Evolutionary conservation across 108 stramenopile genomes (phyloP).

Genomic region (Aurantiochytrium sp.): DNA sequence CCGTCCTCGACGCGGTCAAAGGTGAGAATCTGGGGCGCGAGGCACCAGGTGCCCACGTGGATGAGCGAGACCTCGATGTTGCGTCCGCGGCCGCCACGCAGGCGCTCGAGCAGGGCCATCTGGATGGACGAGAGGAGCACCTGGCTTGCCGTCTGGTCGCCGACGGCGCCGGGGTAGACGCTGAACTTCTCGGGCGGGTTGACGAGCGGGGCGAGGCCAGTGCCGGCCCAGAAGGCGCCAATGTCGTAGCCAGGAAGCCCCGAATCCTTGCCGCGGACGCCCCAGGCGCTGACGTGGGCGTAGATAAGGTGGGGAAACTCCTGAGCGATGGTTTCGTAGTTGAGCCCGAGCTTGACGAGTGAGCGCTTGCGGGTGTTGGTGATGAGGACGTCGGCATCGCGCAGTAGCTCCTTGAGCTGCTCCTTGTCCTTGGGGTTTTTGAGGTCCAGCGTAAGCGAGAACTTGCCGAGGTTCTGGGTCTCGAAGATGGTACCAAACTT

Average conservation of each 20-base stretch:
- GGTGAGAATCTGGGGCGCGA: not conserved
- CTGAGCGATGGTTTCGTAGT: not conserved
- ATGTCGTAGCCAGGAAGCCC: not conserved
- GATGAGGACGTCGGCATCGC: not conserved
- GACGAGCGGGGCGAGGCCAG: not conserved
- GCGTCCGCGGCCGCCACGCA: not conserved
- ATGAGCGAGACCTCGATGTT: not conserved
- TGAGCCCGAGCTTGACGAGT: slow-evolving; percentile 4
- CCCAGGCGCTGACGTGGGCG: slow-evolving; percentile 24
- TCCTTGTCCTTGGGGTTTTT: not conserved
- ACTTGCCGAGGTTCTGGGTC: not conserved
- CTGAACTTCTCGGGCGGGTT: not conserved
- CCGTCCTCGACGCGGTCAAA: not conserved
- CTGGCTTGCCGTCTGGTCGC: not conserved
- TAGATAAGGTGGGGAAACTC: slow-evolving; percentile 30
- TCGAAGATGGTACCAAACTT: not conserved
- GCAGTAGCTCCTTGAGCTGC: not conserved
- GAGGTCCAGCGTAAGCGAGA: not conserved
- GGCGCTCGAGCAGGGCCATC: not conserved
- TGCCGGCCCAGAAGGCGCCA: slow-evolving; percentile 10
- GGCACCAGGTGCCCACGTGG: not conserved
- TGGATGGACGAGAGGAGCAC: not conserved
- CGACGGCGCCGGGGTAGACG: not conserved
- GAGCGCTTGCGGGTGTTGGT: not conserved
- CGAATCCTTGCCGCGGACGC: not conserved